Evolutionary conservation across 495 filamentous ascomycete genomes (phyloP).

Genomic region (Hypoxylon crocopeplum): DNA sequence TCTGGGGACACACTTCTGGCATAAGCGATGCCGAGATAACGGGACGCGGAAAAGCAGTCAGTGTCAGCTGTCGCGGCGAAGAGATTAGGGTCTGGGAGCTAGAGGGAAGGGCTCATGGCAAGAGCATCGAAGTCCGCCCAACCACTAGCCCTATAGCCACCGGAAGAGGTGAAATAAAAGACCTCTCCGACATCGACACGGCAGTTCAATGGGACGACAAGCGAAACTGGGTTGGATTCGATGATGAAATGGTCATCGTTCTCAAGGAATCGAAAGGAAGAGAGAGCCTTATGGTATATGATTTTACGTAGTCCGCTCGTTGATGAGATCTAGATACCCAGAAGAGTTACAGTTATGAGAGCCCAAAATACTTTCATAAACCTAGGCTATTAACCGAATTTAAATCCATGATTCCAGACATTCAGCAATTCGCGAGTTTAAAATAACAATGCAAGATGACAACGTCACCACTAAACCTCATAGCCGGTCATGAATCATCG

Average conservation of each 20-base stretch:
- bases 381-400: too few species aligned
- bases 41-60: conserved; percentile 86
- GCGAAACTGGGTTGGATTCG: conserved; percentile 81
- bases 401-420: too few species aligned
- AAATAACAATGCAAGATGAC: too few species aligned
- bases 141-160: conserved; percentile 41
- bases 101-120: conserved; percentile 68
- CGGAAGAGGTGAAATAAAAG: conserved; percentile 20
- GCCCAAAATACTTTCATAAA: too few species aligned
- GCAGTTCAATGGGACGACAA: conserved; percentile 43
- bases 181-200: conserved; percentile 9
- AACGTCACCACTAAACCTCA: too few species aligned
- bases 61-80: conserved; percentile 79
- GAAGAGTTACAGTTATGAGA: too few species aligned
- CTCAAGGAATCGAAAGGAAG: conserved; percentile 74
- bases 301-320: conserved; percentile 89
- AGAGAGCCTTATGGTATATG: conserved; percentile 85
- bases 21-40: conserved; percentile 88
- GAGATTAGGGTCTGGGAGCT: conserved; percentile 96
- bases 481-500: too few species aligned
- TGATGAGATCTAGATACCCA: too few species aligned
- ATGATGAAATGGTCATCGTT: conserved; percentile 91
- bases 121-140: conserved; percentile 53
- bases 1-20: conserved; percentile 95
- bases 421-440: too few species aligned